phyloP scores from a whole-genome alignment of 1,284 basidiomycete species.

The Boletellus deceptivus region DNA sequence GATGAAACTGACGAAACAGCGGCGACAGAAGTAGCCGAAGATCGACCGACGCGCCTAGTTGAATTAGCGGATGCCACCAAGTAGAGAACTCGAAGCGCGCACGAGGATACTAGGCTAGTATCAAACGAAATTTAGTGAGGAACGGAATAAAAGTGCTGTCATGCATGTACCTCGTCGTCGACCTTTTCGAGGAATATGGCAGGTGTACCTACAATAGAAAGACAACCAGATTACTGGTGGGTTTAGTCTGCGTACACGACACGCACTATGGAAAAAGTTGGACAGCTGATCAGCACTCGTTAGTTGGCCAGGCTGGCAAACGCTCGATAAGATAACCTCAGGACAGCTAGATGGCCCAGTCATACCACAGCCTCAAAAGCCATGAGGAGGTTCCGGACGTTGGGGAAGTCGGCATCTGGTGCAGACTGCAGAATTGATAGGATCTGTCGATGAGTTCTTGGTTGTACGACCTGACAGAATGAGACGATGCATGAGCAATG shows the following conservation, averaged over 20 bases:
- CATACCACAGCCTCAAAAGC: conserved; percentile 47
- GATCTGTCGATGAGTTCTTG: conserved; percentile 40
- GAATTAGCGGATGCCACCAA: not conserved
- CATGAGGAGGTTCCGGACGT: conserved; percentile 34
- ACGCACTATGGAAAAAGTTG: conserved; percentile 62
- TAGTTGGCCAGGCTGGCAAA: conserved; percentile 46
- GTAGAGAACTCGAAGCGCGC: conserved; percentile 4
- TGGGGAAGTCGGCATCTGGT: conserved; percentile 23
- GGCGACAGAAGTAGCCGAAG: conserved; percentile 75
- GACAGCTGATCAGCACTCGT: conserved; percentile 55
- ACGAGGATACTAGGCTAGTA: conserved; percentile 31
- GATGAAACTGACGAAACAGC: conserved; percentile 67
- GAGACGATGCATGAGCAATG: not conserved
- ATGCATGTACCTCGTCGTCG: conserved; percentile 42
- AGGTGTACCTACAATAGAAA: conserved; percentile 40
- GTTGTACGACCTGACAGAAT: conserved; percentile 37
- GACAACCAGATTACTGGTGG: conserved; percentile 3
- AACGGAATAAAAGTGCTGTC: not conserved
- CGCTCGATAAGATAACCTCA: conserved; percentile 14
- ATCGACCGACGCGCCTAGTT: conserved; percentile 59
- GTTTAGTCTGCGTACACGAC: not conserved
- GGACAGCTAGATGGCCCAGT: not conserved
- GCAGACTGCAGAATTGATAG: conserved; percentile 31
- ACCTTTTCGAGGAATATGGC: conserved; percentile 53
- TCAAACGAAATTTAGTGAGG: conserved; percentile 3